Base-by-base conservation (phyloP, 2,329 filamentous ascomycete genomes). In the Alternaria dauci region DNA sequence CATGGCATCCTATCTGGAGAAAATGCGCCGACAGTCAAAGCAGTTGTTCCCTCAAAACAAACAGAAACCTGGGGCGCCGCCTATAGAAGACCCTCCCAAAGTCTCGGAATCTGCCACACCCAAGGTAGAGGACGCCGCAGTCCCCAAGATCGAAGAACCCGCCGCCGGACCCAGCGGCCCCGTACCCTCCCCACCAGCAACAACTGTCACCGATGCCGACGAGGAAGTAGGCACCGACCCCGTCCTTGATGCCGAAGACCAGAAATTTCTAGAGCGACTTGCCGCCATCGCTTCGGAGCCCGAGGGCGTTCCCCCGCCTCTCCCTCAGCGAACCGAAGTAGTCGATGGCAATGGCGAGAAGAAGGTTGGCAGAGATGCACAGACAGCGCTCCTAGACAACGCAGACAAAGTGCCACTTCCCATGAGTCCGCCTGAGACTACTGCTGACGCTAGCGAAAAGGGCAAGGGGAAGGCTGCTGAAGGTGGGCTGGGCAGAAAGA, bases 181-280 rank as follows among this genome's bases (percentile, higher is more conserved):
- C 36, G 65, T 59, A 5, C 60, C 62, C 32, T 58, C 65, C 8
- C 67, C 69, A 8, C 67, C 69, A 11, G 63, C 68, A 8, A 68
- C 71, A 9, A 61, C 70, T 16, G 65, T 72, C 44, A 62, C 65
- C 51, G 69, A 72, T 25, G 69, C 71, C 4, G 64, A 59, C 56
- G 71, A 77, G 34, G 71, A 77, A 43, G 67, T 67, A 28, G 69
- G 67, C 38, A 64, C 68, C 18, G 74, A 75, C 69, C 71, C 82
- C 6, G 82, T 89, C 3, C 73, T 89, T n/a, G 86, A 84, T 18
- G 81, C 85, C n/a, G 86, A 88, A 68, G 87, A 89, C 62, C 85
- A 88, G 66, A 79, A 81, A 53, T 89, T 88, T 66, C 75, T 89
- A 34, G 79, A 81, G 55, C 78, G 78, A 34, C 82, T 88, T 32